Evolutionary conservation across 495 filamentous ascomycete species (phyloP).

Genomic region (Hyaloscypha finlandica): DNA sequence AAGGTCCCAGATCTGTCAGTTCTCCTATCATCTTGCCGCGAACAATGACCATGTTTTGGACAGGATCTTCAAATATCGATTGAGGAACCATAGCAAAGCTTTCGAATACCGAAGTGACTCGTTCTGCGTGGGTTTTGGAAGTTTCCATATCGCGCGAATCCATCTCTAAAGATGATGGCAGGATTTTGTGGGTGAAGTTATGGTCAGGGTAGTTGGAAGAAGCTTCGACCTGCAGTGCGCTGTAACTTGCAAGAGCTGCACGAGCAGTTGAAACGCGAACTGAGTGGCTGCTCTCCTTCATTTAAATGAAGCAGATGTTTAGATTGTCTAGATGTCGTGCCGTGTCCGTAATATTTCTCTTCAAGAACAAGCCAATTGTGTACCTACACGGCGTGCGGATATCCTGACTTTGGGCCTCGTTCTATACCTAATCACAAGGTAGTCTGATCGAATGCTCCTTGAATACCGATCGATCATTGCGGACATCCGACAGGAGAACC

Average conservation of each 20-base stretch:
- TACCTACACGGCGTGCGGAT: too few relatives aligned
- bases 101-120: slow-evolving; percentile 42
- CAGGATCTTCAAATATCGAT: slow-evolving; percentile 38
- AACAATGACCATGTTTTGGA: slow-evolving; percentile 34
- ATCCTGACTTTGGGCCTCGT: too few relatives aligned
- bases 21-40: slow-evolving; percentile 36
- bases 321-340: too few relatives aligned
- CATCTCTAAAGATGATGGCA: slow-evolving; percentile 41
- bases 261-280: slow-evolving; percentile 28
- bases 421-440: too few relatives aligned
- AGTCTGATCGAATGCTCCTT: too few relatives aligned
- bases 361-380: too few relatives aligned
- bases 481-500: too few relatives aligned
- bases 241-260: slow-evolving; percentile 40
- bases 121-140: slow-evolving; percentile 38
- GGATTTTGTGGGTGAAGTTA: slow-evolving; percentile 40
- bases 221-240: slow-evolving; percentile 35
- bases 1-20: too few relatives aligned
- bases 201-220: slow-evolving; percentile 37
- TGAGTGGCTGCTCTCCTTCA: background rate
- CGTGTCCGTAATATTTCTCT: too few relatives aligned
- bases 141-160: slow-evolving; percentile 35
- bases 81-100: slow-evolving; percentile 41
- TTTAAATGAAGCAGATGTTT: too few relatives aligned
- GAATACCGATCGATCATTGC: too few relatives aligned